These are phyloP conservation scores for Tolypocladium paradoxum DNA, from an alignment of 2,329 filamentous ascomycete species.

Conservation along the genomic window DNA sequence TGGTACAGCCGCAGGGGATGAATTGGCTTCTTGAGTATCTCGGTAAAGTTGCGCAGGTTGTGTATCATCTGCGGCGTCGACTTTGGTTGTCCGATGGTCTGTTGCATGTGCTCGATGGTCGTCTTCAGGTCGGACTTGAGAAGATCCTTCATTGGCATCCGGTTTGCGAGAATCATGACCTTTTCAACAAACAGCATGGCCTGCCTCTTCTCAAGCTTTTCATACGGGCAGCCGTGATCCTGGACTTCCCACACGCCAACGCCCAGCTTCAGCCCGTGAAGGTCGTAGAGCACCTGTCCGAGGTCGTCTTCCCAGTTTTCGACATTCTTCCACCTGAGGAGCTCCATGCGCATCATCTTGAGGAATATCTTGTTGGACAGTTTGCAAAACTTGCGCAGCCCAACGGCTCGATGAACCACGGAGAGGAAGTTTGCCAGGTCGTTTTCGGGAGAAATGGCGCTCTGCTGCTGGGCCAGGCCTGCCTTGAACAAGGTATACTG, in stretches of 20 bases:
- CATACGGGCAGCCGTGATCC: constrained; percentile 70
- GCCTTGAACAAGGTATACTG: constrained; percentile 74
- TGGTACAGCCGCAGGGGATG: constrained; percentile 71
- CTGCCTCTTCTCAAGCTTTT: constrained; percentile 69
- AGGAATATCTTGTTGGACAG: constrained; percentile 78
- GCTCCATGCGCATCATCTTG: constrained; percentile 77
- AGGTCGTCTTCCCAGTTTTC: constrained; percentile 82
- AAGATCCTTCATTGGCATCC: constrained; percentile 82
- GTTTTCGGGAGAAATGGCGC: constrained; percentile 56
- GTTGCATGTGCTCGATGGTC: constrained; percentile 88
- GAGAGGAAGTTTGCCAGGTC: constrained; percentile 72
- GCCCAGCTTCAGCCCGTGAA: constrained; percentile 71
- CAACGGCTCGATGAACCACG: constrained; percentile 72
- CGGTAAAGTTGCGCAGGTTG: constrained; percentile 73
- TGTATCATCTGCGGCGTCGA: constrained; percentile 71
- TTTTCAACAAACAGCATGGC: constrained; percentile 76
- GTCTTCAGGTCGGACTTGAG: constrained; percentile 83
- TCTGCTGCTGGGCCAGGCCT: constrained; percentile 56
- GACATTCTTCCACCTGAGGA: constrained; percentile 64
- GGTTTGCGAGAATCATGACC: constrained; percentile 68
- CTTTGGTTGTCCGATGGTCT: constrained; percentile 70
- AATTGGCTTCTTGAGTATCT: constrained; percentile 73
- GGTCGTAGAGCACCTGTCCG: constrained; percentile 71
- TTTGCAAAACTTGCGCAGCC: constrained; percentile 77
- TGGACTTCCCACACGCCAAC: constrained; percentile 54